phyloP scores from a whole-genome alignment of 768 basidiomycete species.

The Chalciporus piperatus region DNA sequence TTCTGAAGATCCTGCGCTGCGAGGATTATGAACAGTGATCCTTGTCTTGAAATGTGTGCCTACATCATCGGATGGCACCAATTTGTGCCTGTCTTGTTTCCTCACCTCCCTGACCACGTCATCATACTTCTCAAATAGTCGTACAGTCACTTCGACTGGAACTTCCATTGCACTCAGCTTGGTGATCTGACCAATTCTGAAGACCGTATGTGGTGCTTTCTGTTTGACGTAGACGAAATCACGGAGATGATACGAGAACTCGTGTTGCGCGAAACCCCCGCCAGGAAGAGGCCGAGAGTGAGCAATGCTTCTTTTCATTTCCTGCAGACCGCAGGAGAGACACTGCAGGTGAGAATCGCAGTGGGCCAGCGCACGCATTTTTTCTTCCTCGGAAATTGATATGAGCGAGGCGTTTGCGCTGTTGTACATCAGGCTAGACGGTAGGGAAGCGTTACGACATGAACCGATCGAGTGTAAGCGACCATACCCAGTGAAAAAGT shows the following conservation, averaged over 20 bases:
- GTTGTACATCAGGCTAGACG: slow-evolving; percentile 50
- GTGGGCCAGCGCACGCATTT: slow-evolving; percentile 27
- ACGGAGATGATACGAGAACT: slow-evolving; percentile 49
- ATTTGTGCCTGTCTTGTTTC: slow-evolving; percentile 9
- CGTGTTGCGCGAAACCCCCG: slow-evolving; percentile 40
- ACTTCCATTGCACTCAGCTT: slow-evolving; percentile 31
- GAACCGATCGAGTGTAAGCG: background rate
- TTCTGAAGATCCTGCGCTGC: slow-evolving; percentile 42
- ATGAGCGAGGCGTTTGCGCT: slow-evolving; percentile 44
- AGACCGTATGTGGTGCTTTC: slow-evolving; percentile 23
- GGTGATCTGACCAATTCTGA: slow-evolving; percentile 58
- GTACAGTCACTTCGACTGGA: slow-evolving; percentile 36
- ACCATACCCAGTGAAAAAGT: slow-evolving; percentile 59
- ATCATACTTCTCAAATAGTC: slow-evolving; percentile 46
- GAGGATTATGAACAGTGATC: slow-evolving; percentile 9
- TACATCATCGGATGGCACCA: slow-evolving; percentile 44
- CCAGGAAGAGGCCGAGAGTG: slow-evolving; percentile 26
- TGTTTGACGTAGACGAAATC: slow-evolving; percentile 63
- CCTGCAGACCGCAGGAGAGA: slow-evolving; percentile 44
- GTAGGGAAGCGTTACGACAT: background rate
- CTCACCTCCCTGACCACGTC: slow-evolving; percentile 30
- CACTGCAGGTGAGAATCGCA: slow-evolving; percentile 41
- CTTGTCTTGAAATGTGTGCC: slow-evolving; percentile 1
- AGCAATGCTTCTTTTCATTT: slow-evolving; percentile 22
- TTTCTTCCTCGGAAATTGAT: slow-evolving; percentile 39